Evolutionary conservation across 106 monocot genomes (phyloP).

Genomic region (Allium sativum): DNA sequence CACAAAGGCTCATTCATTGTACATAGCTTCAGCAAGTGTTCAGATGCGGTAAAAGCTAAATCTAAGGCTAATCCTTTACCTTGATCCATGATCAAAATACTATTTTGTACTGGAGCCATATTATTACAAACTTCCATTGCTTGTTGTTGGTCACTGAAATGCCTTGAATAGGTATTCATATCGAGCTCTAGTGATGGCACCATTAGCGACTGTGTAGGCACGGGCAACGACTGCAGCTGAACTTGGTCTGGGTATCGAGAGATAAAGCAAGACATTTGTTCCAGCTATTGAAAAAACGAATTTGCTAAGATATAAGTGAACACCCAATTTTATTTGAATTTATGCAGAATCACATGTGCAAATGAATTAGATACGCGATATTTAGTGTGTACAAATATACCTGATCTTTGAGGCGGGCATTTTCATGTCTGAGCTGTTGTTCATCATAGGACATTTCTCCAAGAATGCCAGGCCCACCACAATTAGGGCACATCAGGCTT

Average conservation of each 20-base stretch:
- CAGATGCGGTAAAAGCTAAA: conserved; percentile 59
- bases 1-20: conserved; percentile 49
- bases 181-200: conserved; percentile 76
- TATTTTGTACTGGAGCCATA: conserved; percentile 10
- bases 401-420: conserved; percentile 94
- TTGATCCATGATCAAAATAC: conserved; percentile 38
- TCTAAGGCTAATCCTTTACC: conserved; percentile 56
- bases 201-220: conserved; percentile 22
- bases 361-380: neutral
- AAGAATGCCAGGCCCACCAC: conserved; percentile 81
- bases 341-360: neutral
- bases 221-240: conserved; percentile 14
- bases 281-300: conserved; percentile 38
- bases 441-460: conserved; percentile 91
- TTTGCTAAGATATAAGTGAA: neutral
- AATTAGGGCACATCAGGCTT: conserved; percentile 78
- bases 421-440: conserved; percentile 89
- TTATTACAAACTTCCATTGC: conserved; percentile 20
- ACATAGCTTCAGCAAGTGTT: conserved; percentile 52
- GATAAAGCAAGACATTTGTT: conserved; percentile 59
- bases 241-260: conserved; percentile 39
- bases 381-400: conserved; percentile 11
- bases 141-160: conserved; percentile 32
- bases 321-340: neutral
- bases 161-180: conserved; percentile 72